phyloP scores from a whole-genome alignment of 23 red algal genomes.

The Gracilaria domingensis region DNA sequence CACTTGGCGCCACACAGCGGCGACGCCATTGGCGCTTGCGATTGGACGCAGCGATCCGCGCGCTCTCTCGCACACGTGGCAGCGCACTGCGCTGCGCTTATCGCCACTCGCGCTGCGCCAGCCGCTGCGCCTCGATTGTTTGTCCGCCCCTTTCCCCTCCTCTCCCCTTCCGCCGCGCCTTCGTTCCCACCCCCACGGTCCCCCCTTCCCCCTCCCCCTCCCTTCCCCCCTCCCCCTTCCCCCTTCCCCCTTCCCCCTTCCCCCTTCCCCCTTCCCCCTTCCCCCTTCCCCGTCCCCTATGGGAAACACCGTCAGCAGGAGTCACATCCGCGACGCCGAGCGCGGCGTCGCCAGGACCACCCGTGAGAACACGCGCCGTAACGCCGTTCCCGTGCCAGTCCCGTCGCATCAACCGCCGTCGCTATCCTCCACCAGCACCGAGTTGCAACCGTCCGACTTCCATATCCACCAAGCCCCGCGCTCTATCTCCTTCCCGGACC shows the following conservation, averaged over 20 bases:
- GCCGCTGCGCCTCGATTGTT: not conserved
- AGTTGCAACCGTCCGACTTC: constrained; percentile 5
- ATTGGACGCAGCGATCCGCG: not conserved
- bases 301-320: constrained; percentile 61
- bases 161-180: too few species aligned
- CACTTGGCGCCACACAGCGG: constrained; percentile 9
- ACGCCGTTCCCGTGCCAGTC: constrained; percentile 19
- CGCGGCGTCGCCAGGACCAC: constrained; percentile 53
- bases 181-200: too few species aligned
- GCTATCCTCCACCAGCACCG: constrained; percentile 24
- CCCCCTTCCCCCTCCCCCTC: not conserved
- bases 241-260: not conserved
- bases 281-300: not conserved
- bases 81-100: not conserved
- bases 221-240: not conserved
- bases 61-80: constrained; percentile 20
- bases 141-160: not conserved
- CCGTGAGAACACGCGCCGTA: constrained; percentile 50
- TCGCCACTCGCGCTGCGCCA: not conserved
- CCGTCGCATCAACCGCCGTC: constrained; percentile 18
- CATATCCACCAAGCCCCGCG: not conserved
- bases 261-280: not conserved
- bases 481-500: constrained; percentile 24
- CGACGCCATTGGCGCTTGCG: not conserved
- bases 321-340: constrained; percentile 66